phyloP scores from a whole-genome alignment of 192 early-diverging fungal genomes.

The Coemansia sp. region DNA sequence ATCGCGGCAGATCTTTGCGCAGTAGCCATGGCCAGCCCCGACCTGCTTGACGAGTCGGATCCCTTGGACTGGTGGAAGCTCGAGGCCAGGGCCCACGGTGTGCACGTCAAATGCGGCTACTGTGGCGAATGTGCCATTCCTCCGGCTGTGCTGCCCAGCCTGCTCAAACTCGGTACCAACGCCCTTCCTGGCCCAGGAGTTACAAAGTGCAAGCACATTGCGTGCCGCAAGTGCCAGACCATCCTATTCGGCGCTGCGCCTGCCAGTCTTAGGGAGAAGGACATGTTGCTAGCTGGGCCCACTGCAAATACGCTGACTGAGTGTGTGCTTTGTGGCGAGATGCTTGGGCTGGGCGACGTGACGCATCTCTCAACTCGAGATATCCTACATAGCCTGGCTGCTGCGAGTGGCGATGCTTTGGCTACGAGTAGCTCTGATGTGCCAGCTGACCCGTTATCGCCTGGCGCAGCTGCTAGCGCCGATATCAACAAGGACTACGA shows the following conservation, averaged over 20 bases:
- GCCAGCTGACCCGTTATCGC: neutral
- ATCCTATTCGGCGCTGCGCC: constrained; percentile 33
- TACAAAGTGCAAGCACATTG: constrained; percentile 45
- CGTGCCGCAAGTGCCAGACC: constrained; percentile 36
- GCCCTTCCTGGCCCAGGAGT: constrained; percentile 44
- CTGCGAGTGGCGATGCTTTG: neutral
- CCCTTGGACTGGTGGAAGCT: constrained; percentile 22
- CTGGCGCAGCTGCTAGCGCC: neutral
- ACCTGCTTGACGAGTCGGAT: neutral
- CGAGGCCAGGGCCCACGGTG: constrained; percentile 16
- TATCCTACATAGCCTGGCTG: constrained; percentile 4
- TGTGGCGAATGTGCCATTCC: constrained; percentile 30
- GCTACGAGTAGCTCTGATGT: neutral
- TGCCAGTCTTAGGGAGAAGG: constrained; percentile 18
- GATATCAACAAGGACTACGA: constrained; percentile 16
- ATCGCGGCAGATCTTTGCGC: constrained; percentile 19
- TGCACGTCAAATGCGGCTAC: constrained; percentile 34
- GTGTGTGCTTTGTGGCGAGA: constrained; percentile 43
- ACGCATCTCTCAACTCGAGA: constrained; percentile 21
- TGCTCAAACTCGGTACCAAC: constrained; percentile 11
- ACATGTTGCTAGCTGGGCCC: constrained; percentile 9
- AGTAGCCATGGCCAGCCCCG: constrained; percentile 6
- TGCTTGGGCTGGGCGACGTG: constrained; percentile 32
- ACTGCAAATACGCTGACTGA: constrained; percentile 25
- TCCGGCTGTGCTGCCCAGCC: constrained; percentile 1